These are phyloP conservation scores for Cyberlindnera sargentensis DNA, from an alignment of 805 yeast genomes.

Conservation along the genomic window DNA sequence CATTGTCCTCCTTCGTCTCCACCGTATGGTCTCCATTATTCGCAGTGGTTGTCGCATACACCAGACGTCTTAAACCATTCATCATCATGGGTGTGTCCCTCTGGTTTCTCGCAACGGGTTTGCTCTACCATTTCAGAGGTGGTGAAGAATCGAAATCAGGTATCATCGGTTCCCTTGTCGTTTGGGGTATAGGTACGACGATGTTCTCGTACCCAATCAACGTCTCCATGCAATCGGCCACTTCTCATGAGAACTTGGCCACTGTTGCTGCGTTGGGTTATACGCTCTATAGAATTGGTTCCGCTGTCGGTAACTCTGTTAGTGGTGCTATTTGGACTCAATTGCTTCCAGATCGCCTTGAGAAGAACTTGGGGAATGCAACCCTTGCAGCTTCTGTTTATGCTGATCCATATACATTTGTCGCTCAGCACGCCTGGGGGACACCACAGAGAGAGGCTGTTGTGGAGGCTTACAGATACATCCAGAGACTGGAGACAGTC, in stretches of 20 bases:
- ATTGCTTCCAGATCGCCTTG: constrained; percentile 37
- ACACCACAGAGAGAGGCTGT: constrained; percentile 52
- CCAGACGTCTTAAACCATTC: constrained; percentile 49
- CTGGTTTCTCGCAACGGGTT: constrained; percentile 55
- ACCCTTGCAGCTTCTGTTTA: constrained; percentile 42
- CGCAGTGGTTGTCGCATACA: constrained; percentile 42
- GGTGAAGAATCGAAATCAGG: constrained; percentile 46
- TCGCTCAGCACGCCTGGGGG: constrained; percentile 48
- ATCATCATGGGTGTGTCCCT: constrained; percentile 50
- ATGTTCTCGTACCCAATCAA: constrained; percentile 63
- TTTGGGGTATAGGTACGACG: constrained; percentile 67
- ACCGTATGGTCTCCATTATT: constrained; percentile 51
- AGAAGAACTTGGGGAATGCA: constrained; percentile 28
- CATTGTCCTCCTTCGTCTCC: constrained; percentile 54
- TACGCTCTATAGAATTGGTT: constrained; percentile 55
- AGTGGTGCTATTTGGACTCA: constrained; percentile 75
- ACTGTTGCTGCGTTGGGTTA: constrained; percentile 51
- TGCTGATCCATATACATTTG: constrained; percentile 45
- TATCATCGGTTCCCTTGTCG: constrained; percentile 56
- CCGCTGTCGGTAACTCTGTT: constrained; percentile 55
- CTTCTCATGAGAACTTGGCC: constrained; percentile 65
- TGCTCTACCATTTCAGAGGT: constrained; percentile 50
- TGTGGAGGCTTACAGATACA: constrained; percentile 49
- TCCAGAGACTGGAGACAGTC: constrained; percentile 51
- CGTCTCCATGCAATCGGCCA: constrained; percentile 52